These are phyloP conservation scores for Colletotrichum tropicale DNA, from an alignment of 2,329 filamentous ascomycete genomes.

Conservation along the genomic window DNA sequence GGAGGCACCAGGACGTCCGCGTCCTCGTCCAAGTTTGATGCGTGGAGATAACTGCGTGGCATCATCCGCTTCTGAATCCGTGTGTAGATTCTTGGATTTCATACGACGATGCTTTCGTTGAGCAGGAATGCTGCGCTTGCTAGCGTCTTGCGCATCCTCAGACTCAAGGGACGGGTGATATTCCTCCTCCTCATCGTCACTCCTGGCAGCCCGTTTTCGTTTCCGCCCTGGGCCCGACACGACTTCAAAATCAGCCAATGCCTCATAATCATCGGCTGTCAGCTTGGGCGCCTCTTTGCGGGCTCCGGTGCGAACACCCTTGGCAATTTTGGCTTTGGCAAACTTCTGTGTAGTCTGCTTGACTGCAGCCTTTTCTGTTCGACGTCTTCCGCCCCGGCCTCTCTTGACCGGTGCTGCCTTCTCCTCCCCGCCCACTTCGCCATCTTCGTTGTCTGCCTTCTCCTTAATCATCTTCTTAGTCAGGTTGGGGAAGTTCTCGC, in stretches of 20 bases:
- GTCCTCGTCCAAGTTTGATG: not conserved
- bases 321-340: constrained; percentile 13
- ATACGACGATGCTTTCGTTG: not conserved
- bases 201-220: constrained; percentile 7
- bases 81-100: not conserved
- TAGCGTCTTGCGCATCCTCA: not conserved
- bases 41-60: not conserved
- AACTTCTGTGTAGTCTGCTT: constrained; percentile 1
- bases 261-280: constrained; percentile 11
- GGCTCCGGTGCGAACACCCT: constrained; percentile 10
- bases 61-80: constrained; percentile 6
- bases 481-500: constrained; percentile 69
- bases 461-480: constrained; percentile 56
- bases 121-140: not conserved
- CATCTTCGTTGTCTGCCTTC: constrained; percentile 33
- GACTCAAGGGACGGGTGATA: constrained; percentile 16
- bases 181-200: constrained; percentile 18
- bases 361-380: not conserved
- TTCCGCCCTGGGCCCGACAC: not conserved
- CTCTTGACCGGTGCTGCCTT: not conserved
- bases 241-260: not conserved
- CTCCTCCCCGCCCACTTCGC: constrained; percentile 6
- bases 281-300: constrained; percentile 17
- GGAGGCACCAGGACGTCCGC: not conserved
- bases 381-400: constrained; percentile 3